A percentile compares a stretch with the other conserved stretches of the same genome.
These are phyloP conservation scores for Chlamydomonas sp. DNA, from an alignment of 139 green algal genomes.

Conservation along the genomic window DNA sequence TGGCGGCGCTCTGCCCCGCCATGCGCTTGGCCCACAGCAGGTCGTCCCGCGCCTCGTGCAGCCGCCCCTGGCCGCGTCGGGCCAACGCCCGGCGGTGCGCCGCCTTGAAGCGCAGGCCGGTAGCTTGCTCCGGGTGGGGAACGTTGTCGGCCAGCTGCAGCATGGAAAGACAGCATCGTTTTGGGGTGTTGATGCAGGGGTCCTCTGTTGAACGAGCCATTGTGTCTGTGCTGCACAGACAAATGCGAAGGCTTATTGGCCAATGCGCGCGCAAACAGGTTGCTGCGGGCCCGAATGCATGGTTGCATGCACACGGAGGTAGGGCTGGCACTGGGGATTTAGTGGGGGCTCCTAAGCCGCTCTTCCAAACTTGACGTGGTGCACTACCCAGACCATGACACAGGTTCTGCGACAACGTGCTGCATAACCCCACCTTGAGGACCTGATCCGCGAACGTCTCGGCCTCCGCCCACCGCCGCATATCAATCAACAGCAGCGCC, in stretches of 20 bases:
- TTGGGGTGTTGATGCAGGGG: background rate
- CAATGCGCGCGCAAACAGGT: too few species aligned
- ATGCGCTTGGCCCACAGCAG: constrained; percentile 20
- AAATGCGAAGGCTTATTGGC: too few species aligned
- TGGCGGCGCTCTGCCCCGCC: background rate
- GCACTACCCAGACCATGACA: background rate
- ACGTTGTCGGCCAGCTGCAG: background rate
- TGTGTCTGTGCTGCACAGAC: too few species aligned
- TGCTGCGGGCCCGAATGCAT: too few species aligned
- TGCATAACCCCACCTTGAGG: background rate
- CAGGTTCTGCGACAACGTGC: too few species aligned
- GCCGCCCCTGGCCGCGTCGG: constrained; percentile 26
- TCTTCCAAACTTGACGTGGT: background rate
- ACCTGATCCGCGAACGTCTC: background rate
- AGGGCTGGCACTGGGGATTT: too few species aligned
- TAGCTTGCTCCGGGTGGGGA: too few species aligned
- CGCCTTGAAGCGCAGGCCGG: constrained; percentile 25
- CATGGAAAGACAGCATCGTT: background rate
- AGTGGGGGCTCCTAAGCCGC: background rate
- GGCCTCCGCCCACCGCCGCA: background rate
- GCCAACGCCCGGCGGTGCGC: constrained; percentile 38
- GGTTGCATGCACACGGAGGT: too few species aligned
- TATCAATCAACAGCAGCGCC: constrained; percentile 6
- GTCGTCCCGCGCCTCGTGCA: constrained; percentile 33
- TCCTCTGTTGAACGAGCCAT: too few species aligned